These are phyloP conservation scores for Hordeum pubiflorum DNA, from an alignment of 202 grass and related monocot genomes.

Conservation along the genomic window DNA sequence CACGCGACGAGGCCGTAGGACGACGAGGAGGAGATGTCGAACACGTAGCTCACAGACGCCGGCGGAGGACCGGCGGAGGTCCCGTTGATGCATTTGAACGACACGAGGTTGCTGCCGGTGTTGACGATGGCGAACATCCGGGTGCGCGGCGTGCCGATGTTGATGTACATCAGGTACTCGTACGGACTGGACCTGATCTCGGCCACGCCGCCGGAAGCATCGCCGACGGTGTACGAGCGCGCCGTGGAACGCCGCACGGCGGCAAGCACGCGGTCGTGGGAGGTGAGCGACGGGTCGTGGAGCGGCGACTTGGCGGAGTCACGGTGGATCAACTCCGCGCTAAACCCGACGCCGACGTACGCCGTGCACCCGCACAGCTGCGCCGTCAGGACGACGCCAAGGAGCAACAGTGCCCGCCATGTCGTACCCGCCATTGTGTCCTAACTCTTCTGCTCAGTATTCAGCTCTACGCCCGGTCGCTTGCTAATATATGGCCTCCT, in stretches of 20 bases:
- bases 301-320: conserved; percentile 55
- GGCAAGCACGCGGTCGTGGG: conserved; percentile 20
- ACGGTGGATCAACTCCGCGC: conserved; percentile 59
- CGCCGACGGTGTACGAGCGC: neutral
- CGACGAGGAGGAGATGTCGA: conserved; percentile 30
- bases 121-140: conserved; percentile 43
- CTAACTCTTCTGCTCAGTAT: neutral
- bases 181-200: conserved; percentile 26
- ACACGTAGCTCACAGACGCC: neutral
- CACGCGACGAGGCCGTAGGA: conserved; percentile 43
- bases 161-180: conserved; percentile 53
- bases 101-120: conserved; percentile 65
- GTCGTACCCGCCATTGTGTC: neutral
- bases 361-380: neutral
- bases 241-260: conserved; percentile 25
- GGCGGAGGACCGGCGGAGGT: no score
- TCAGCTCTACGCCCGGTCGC: no score
- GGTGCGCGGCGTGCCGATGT: conserved; percentile 41
- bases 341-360: conserved; percentile 27
- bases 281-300: conserved; percentile 22
- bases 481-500: neutral
- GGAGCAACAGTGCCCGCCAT: neutral
- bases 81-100: conserved; percentile 26
- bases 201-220: conserved; percentile 14
- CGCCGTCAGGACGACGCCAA: neutral